Conservation (phyloP, 495 filamentous ascomycete species). For the Sporormia fimetaria region DNA sequence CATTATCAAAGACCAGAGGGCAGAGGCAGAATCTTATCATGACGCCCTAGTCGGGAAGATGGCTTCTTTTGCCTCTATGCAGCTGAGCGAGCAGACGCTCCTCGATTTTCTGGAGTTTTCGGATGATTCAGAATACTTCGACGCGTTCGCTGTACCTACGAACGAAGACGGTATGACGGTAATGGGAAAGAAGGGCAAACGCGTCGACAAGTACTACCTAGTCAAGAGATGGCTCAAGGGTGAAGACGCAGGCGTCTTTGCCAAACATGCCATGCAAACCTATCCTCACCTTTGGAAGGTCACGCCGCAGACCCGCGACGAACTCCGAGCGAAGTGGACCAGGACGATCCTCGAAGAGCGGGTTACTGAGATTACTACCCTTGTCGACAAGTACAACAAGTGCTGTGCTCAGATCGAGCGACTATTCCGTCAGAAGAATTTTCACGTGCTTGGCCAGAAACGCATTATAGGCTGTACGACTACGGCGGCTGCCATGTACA, state of each 20-base stretch:
- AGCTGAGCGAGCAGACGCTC: constrained; percentile 29
- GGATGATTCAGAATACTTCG: constrained; percentile 42
- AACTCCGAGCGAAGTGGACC: constrained; percentile 39
- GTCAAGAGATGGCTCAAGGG: constrained; percentile 47
- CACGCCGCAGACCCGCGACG: constrained; percentile 29
- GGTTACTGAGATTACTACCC: constrained; percentile 32
- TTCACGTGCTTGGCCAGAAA: constrained; percentile 41
- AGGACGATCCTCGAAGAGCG: constrained; percentile 41
- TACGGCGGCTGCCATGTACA: constrained; percentile 57
- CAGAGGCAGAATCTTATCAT: constrained; percentile 21
- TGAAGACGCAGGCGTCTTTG: constrained; percentile 36
- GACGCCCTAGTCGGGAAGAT: constrained; percentile 26
- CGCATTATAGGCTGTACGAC: constrained; percentile 66
- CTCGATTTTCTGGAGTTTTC: constrained; percentile 56
- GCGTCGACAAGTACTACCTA: constrained; percentile 41
- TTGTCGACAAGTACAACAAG: constrained; percentile 36
- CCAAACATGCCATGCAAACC: neutral
- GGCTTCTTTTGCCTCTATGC: constrained; percentile 35
- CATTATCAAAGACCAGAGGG: constrained; percentile 35
- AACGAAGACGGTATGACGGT: constrained; percentile 35
- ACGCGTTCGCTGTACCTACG: constrained; percentile 44
- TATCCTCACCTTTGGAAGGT: constrained; percentile 44
- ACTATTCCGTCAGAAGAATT: constrained; percentile 38
- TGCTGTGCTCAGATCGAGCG: constrained; percentile 33
- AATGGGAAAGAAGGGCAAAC: constrained; percentile 40